Percentiles rank a stretch among this genome's conserved stretches.
Evolutionary conservation across 225 moss, liverwort and hornwort species (phyloP).

Genomic region (Physcomitrium patens): DNA sequence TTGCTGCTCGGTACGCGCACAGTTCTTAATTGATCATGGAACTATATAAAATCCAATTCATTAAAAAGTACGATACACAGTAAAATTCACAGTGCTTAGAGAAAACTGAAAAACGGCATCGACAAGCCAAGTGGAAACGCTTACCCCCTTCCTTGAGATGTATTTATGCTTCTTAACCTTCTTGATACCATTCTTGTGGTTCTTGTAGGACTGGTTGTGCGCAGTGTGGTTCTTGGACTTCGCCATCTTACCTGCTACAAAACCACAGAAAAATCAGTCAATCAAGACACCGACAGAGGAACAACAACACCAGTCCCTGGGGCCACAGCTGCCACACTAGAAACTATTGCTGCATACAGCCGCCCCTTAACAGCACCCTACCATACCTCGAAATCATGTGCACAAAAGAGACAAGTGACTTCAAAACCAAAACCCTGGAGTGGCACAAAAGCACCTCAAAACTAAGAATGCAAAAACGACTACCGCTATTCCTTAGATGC

Average conservation of each 20-base stretch:
- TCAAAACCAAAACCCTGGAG: slow-evolving; percentile 4
- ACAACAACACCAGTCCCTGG: neutral
- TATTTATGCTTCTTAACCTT: slow-evolving; percentile 95
- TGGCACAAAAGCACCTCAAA: neutral
- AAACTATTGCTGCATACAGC: neutral
- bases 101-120: too few relatives aligned
- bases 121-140: neutral
- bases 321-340: too few relatives aligned
- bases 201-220: slow-evolving; percentile 95
- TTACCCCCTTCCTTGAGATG: slow-evolving; percentile 84
- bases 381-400: neutral
- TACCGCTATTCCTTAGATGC: too few relatives aligned
- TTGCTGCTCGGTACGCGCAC: too few relatives aligned
- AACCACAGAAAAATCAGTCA: neutral
- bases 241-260: slow-evolving; percentile 62
- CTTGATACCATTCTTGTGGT: slow-evolving; percentile 94
- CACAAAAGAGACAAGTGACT: neutral
- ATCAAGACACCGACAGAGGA: too few relatives aligned
- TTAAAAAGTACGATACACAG: too few relatives aligned
- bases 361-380: neutral
- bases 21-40: too few relatives aligned
- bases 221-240: slow-evolving; percentile 97
- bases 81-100: too few relatives aligned
- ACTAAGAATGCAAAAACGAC: neutral
- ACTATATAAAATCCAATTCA: too few relatives aligned